phyloP scores from a whole-genome alignment of 805 yeast species.

The Wickerhamiella sorbophila region DNA sequence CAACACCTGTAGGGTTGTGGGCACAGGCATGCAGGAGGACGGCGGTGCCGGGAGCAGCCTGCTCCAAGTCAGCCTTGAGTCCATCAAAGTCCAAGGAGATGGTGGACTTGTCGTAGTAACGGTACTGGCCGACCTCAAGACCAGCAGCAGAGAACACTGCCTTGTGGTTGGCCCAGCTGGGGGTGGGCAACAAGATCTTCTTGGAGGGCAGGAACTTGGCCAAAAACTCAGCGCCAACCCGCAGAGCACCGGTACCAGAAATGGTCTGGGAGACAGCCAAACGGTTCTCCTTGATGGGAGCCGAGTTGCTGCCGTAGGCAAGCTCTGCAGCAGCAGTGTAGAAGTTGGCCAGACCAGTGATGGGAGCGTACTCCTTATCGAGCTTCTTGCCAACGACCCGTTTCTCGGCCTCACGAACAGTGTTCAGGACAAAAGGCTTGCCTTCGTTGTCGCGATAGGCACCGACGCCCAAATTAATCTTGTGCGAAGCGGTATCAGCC shows the following conservation, averaged over 20 bases:
- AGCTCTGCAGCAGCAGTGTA: constrained; percentile 53
- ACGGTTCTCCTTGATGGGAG: constrained; percentile 44
- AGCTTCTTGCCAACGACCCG: constrained; percentile 34
- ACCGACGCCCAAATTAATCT: constrained; percentile 61
- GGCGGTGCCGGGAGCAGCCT: constrained; percentile 62
- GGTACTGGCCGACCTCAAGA: constrained; percentile 50
- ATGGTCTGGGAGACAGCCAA: constrained; percentile 56
- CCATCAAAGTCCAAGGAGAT: constrained; percentile 63
- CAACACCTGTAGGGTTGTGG: constrained; percentile 95
- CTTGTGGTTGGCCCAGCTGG: constrained; percentile 97
- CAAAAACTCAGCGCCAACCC: constrained; percentile 64
- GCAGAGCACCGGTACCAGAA: constrained; percentile 86
- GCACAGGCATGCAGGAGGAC: constrained; percentile 90
- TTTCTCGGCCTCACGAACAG: constrained; percentile 53
- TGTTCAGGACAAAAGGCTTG: constrained; percentile 75
- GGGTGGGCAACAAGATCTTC: constrained; percentile 59
- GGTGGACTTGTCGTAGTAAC: constrained; percentile 69
- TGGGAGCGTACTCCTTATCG: constrained; percentile 79
- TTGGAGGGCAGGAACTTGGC: constrained; percentile 34
- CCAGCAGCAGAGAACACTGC: constrained; percentile 67
- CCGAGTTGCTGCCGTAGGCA: constrained; percentile 52
- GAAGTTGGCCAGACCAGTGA: constrained; percentile 61
- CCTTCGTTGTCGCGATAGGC: constrained; percentile 88
- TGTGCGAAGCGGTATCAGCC: constrained; percentile 37
- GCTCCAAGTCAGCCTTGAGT: constrained; percentile 43